Conservation (phyloP, 1,284 basidiomycete genomes). For the Cryptococcus jaspeensis region DNA sequence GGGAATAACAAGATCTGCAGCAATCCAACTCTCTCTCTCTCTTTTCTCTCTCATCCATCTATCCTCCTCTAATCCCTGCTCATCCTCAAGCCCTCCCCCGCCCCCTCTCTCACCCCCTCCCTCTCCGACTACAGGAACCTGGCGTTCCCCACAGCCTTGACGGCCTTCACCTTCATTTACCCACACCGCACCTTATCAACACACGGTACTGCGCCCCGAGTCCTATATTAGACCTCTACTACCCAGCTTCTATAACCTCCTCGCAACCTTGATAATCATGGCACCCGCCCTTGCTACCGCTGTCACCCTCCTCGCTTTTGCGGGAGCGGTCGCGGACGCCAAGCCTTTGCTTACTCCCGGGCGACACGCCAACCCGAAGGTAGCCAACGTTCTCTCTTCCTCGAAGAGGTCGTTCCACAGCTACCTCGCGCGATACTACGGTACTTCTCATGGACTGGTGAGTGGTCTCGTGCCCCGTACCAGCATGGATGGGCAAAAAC, state of each 20-base stretch:
- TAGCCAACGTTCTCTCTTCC: conserved; percentile 33
- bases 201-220: background rate
- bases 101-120: conserved; percentile 5
- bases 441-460: conserved; percentile 35
- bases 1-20: no score
- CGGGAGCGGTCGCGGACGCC: conserved; percentile 26
- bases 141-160: conserved; percentile 35
- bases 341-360: conserved; percentile 34
- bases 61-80: conserved; percentile 5
- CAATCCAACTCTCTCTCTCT: conserved; percentile 5
- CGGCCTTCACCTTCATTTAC: conserved; percentile 29
- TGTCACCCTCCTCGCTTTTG: conserved; percentile 26
- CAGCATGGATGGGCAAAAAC: background rate
- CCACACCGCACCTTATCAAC: background rate
- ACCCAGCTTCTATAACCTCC: background rate
- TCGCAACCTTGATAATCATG: conserved; percentile 22
- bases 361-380: conserved; percentile 38
- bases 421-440: conserved; percentile 36
- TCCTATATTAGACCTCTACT: background rate
- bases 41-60: conserved; percentile 6
- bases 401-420: conserved; percentile 28
- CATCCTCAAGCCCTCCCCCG: background rate
- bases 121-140: conserved; percentile 19
- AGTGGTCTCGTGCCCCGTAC: conserved; percentile 7
- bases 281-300: conserved; percentile 39